Conservation (phyloP, 2,329 filamentous ascomycete genomes). For the Colletotrichum sp. region DNA sequence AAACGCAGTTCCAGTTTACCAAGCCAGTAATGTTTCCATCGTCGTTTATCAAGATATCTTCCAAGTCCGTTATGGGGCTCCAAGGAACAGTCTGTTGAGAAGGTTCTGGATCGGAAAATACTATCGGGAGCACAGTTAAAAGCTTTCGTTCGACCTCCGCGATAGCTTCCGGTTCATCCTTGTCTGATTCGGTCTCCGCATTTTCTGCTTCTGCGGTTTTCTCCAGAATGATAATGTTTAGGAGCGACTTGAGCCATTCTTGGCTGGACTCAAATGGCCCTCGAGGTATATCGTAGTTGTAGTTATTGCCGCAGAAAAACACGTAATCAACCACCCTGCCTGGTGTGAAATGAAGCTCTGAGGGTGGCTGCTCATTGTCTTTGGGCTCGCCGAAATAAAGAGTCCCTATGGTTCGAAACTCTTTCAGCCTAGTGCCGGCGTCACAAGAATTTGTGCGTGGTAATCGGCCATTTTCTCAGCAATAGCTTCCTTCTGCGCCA, state of each 20-base stretch:
- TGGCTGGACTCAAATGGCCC: slow-evolving; percentile 41
- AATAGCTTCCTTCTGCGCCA: slow-evolving; percentile 35
- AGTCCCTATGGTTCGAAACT: not conserved
- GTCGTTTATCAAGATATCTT: slow-evolving; percentile 45
- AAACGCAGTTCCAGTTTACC: slow-evolving; percentile 49
- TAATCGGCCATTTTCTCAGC: slow-evolving; percentile 33
- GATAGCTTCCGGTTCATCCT: slow-evolving; percentile 32
- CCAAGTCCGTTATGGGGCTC: slow-evolving; percentile 38
- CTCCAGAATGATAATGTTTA: slow-evolving; percentile 31
- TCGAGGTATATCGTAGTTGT: slow-evolving; percentile 34
- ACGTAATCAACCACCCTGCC: slow-evolving; percentile 33
- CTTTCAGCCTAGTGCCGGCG: too few species aligned
- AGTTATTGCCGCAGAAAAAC: slow-evolving; percentile 37
- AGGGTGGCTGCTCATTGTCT: not conserved
- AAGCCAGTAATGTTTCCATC: slow-evolving; percentile 38
- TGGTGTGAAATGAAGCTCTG: not conserved
- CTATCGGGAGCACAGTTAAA: slow-evolving; percentile 30
- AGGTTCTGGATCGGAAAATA: slow-evolving; percentile 28
- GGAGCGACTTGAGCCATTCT: slow-evolving; percentile 39
- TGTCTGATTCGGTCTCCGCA: slow-evolving; percentile 25
- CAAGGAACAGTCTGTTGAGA: slow-evolving; percentile 33
- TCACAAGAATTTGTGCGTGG: slow-evolving; percentile 23
- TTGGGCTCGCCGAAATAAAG: not conserved
- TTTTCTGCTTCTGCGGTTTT: slow-evolving; percentile 29
- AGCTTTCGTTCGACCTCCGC: slow-evolving; percentile 31